A percentile compares a stretch with the other conserved stretches of the same genome.
phyloP scores from a whole-genome alignment of 768 basidiomycete genomes.

The Termitomyces sp. region DNA sequence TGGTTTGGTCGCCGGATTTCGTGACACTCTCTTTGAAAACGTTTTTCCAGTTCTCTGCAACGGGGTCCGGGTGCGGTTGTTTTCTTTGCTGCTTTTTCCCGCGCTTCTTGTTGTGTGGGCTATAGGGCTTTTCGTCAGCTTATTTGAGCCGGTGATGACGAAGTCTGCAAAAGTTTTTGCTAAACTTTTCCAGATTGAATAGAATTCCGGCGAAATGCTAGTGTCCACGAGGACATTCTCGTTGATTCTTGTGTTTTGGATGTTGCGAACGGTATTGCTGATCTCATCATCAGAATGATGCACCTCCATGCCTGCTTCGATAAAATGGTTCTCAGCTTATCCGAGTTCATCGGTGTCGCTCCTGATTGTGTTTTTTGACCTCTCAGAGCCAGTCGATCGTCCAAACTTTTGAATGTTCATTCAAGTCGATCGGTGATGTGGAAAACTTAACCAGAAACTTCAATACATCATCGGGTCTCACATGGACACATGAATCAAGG shows the following conservation, averaged over 20 bases:
- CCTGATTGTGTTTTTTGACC: neutral
- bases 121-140: neutral
- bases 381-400: neutral
- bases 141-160: neutral
- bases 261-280: neutral
- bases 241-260: neutral
- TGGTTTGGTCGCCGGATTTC: neutral
- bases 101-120: neutral
- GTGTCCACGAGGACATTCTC: neutral
- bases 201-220: neutral
- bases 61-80: no score
- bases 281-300: neutral
- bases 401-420: neutral
- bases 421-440: neutral
- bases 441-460: neutral
- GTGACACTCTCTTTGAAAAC: neutral
- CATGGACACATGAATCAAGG: neutral
- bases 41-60: neutral
- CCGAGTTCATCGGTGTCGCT: neutral
- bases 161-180: neutral
- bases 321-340: neutral
- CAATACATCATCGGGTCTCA: no score
- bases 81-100: no score
- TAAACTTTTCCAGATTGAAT: neutral
- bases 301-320: neutral